Evolutionary conservation across 1,139 yeast genomes (phyloP).

Genomic region (Yamadazyma pseudoaaseri): DNA sequence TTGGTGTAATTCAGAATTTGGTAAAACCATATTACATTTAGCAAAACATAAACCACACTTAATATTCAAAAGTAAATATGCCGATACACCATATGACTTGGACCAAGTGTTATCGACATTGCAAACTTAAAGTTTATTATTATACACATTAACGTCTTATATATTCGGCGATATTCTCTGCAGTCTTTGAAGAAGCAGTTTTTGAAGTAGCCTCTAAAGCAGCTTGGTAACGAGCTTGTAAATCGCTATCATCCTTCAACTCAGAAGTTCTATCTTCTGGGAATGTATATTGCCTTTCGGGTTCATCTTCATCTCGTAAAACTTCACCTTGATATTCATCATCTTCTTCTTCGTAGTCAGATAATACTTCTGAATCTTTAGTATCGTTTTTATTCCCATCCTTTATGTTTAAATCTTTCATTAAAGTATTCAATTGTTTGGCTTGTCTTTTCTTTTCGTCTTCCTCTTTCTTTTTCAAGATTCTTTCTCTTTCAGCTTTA

Average conservation of each 20-base stretch:
- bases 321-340: slow-evolving; percentile 63
- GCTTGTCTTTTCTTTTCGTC: slow-evolving; percentile 74
- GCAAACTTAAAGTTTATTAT: background rate
- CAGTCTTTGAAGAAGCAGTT: slow-evolving; percentile 60
- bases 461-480: slow-evolving; percentile 73
- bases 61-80: slow-evolving; percentile 51
- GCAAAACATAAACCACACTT: slow-evolving; percentile 75
- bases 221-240: slow-evolving; percentile 69
- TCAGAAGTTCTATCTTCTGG: slow-evolving; percentile 72
- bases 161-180: slow-evolving; percentile 69
- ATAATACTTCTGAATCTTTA: slow-evolving; percentile 59
- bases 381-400: slow-evolving; percentile 26
- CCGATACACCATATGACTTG: slow-evolving; percentile 26
- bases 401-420: slow-evolving; percentile 78
- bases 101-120: slow-evolving; percentile 18
- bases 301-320: slow-evolving; percentile 61
- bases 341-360: slow-evolving; percentile 60
- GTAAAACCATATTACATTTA: slow-evolving; percentile 73
- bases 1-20: slow-evolving; percentile 93
- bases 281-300: slow-evolving; percentile 71
- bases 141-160: slow-evolving; percentile 31
- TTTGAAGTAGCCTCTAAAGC: slow-evolving; percentile 69
- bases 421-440: slow-evolving; percentile 64
- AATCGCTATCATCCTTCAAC: slow-evolving; percentile 44
- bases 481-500: slow-evolving; percentile 81